Evolutionary conservation across 441 rosid genomes (phyloP), one percentile per base, ranked within the genome.

Genomic region (Jatropha podagrica): DNA sequence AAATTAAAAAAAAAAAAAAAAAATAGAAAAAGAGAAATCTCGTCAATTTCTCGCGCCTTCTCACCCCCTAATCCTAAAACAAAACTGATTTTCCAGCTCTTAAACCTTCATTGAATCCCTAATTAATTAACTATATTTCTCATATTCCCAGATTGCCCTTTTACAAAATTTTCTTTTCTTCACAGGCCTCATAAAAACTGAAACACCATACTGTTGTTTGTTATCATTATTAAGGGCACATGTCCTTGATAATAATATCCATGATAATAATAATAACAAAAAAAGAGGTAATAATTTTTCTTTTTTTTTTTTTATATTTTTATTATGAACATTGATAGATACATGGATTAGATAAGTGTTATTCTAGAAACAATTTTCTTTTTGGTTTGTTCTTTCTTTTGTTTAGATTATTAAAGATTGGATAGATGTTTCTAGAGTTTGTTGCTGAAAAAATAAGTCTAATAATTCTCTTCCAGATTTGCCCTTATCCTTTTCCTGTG

Each of bases 381-480:
- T 69, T 51, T 1, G 15, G 23, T 32, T 68, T 37, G 46, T 12
- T 14, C 6, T 14, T 26, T 27, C 32, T 4, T 58, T 60, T 27
- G 7, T 14, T 2, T 71, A 23, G 42, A 40, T 58, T 41, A n/a
- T 58, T 58, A 20, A 44, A 71, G 54, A 46, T 46, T 12, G 42
- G 26, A 72, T 60, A 27, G 42, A 60, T 60, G 56, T 23, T 61
- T 27, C 15, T 11, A 23, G 7, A 48, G 67, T 59, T 52, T 48
- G 55, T 56, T 56, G 38, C 7, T 56, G n/a, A 42, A 67, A 69
- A 26, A 60, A 27, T 20, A 40, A 38, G 44, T n/a, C 59, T 38
- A 69, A 27, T 74, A 77, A 62, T 76, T 82, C 69, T 81, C 76
- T 86, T 81, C 86, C 86, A 68, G 69, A 68, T 85, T 82, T 90